phyloP scores from a whole-genome alignment of 1,139 yeast species.

The Suhomyces terraborum region DNA sequence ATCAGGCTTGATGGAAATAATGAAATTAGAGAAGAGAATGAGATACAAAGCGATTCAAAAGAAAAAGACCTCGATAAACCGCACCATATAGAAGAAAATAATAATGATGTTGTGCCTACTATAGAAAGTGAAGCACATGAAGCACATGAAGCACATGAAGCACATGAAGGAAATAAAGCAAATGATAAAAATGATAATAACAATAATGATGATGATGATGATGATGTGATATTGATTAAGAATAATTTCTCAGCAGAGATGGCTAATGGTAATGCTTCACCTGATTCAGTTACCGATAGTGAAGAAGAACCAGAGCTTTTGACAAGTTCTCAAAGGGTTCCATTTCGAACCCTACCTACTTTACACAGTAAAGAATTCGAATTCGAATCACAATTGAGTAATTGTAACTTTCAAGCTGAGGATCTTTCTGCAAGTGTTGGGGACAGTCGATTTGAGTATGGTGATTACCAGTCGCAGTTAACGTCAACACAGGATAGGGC shows the following conservation, averaged over 20 bases:
- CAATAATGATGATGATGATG: constrained; percentile 9
- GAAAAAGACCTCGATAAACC: too few relatives aligned
- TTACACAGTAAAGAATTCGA: neutral
- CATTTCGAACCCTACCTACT: neutral
- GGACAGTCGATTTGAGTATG: constrained; percentile 4
- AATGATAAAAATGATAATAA: too few relatives aligned
- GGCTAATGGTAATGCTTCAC: neutral
- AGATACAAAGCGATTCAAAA: too few relatives aligned
- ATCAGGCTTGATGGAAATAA: too few relatives aligned
- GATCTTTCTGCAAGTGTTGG: constrained; percentile 13
- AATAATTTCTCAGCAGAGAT: neutral
- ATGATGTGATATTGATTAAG: constrained; percentile 11
- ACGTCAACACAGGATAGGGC: constrained; percentile 6
- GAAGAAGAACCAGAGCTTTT: constrained; percentile 19
- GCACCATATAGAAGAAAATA: too few relatives aligned
- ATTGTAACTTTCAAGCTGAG: constrained; percentile 16
- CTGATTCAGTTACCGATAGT: constrained; percentile 18
- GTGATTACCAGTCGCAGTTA: constrained; percentile 2
- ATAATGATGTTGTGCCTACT: too few relatives aligned
- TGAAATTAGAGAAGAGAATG: neutral
- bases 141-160: neutral
- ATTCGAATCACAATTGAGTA: constrained; percentile 10
- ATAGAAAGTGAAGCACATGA: too few relatives aligned
- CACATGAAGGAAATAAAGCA: too few relatives aligned
- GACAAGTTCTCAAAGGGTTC: constrained; percentile 6